Base-by-base conservation (phyloP, 192 early-diverging fungal species). In the Dimargaris verticillata region DNA sequence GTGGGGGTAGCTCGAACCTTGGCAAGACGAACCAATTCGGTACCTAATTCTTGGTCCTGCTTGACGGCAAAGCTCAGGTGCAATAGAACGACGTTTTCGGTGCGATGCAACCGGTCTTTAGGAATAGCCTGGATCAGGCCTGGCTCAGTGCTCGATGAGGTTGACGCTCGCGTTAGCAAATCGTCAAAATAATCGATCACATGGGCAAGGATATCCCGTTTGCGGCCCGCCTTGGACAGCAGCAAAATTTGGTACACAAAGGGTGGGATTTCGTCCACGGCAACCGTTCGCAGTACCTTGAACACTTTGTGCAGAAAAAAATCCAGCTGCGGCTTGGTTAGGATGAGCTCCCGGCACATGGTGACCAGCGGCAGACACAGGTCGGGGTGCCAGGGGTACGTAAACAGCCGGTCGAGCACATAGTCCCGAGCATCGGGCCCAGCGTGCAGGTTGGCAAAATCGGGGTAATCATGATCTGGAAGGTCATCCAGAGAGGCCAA, bases 21-120 rank as follows among this genome's bases (percentile, higher is more conserved):
- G 38, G 80, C 64, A 18, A 83, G 66, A 53, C 77, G 61, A 4
- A 69, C 52, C 22, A 70, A 49, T 42, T 66, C 63, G 11, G 63
- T 50, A 48, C 71, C 62, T 15, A 70, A 55, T 63, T 78, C 80
- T 66, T 84, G 80, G 67, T 88, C 84, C 67, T 88, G 86, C 53
- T 81, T 83, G 28, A 85, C 76, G 25, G 77, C 80, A 60, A 83
- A 86, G 63, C 73, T 77, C 42, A 88, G 73, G 60, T 88, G 83
- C 51, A 86, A 73, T 65, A 88, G 77, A 11, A 83, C 80, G 0
- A 80, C 83, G 25, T 82, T 84, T 60, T 85, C 80, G 38, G 80
- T 78, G 5, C 74, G 77, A 45, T 71, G 74, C 43, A 81, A 63
- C 65, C 75, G 63, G 48, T 63, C 41, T 9, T 20, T 55, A 26